Base-by-base conservation (phyloP, 2,329 filamentous ascomycete genomes). In the Paraconiothyrium sp. region DNA sequence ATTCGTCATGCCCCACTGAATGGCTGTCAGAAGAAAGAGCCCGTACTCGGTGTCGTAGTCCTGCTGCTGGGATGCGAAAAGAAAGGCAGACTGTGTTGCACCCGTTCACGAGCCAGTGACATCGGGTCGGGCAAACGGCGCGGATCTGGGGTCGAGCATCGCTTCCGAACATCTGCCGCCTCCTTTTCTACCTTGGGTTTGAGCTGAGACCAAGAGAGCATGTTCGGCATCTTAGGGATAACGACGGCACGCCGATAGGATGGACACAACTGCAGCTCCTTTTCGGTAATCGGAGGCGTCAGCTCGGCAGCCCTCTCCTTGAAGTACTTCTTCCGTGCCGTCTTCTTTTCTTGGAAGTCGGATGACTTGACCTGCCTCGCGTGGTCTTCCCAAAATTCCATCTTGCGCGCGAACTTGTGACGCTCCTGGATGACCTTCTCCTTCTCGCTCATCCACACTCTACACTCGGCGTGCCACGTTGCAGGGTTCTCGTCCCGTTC, bases 191-290 rank as follows among this genome's bases (percentile, higher is more conserved):
- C 67, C 60, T 78, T 78, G 3, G 76, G 76, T 52, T 71, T 76
- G 52, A 78, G 68, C 46, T 74, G 72, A 35, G 73, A 66, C 76
- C 76, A 78, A 0, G 76, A 76, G 2, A 69, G 72, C 61, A 70
- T 76, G 60, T 74, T 77, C 14, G 76, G 76, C 11, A 74, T 74
- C 58, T 78, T 79, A 44, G 79, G 75, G 24, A 80, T 80, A 20
- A 76, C 74, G 37, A 81, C 67, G 22, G 78, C 74, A 27, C 75
- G 72, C 20, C 75, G 72, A 63, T 79, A 82, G 1, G 78, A 77
- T 1, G 76, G 70, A 59, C 81, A 81, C 27, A 69, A 71, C 60
- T 77, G 71, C 61, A 82, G 67, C 37, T 77, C 71, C 14, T 67
- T 67, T 44, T 66, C 37, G 32, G 57, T 67, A 52, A 82, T 79